Conservation (phyloP, 2,329 filamentous ascomycete genomes). For the Emmonsiellopsis sp. region DNA sequence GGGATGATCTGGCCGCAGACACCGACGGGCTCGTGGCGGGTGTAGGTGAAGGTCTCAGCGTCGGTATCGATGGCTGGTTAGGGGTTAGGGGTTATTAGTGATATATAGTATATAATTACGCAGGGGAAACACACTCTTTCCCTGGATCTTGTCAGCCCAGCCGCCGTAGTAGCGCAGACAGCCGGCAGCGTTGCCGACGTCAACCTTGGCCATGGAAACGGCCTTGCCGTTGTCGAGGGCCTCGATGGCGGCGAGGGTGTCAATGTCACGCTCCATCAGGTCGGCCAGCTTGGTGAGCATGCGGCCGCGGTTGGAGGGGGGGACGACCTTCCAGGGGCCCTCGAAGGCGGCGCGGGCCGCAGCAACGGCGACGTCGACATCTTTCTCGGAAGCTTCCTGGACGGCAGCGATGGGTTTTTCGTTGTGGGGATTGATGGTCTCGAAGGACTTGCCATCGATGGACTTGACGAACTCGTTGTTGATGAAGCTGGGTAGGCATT, state of each 20-base stretch:
- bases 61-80: slow-evolving; percentile 59
- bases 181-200: slow-evolving; percentile 59
- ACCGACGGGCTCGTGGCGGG: slow-evolving; percentile 66
- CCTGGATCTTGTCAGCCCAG: slow-evolving; percentile 91
- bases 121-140: slow-evolving; percentile 42
- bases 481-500: slow-evolving; percentile 33
- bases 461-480: slow-evolving; percentile 83
- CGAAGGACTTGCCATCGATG: slow-evolving; percentile 81
- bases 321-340: slow-evolving; percentile 56
- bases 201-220: slow-evolving; percentile 48
- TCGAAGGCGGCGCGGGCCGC: slow-evolving; percentile 83
- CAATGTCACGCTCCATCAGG: slow-evolving; percentile 66
- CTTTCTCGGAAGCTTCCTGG: slow-evolving; percentile 75
- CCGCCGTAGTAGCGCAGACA: slow-evolving; percentile 81
- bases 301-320: slow-evolving; percentile 61
- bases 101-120: too few species aligned
- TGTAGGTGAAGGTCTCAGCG: slow-evolving; percentile 76
- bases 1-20: slow-evolving; percentile 85
- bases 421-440: slow-evolving; percentile 79
- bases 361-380: slow-evolving; percentile 64
- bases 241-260: slow-evolving; percentile 72
- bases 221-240: slow-evolving; percentile 52
- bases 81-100: too few species aligned
- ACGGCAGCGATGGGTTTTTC: slow-evolving; percentile 80
- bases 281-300: slow-evolving; percentile 69